Evolutionary conservation across 768 basidiomycete species (phyloP), one percentile per base, ranked within the genome.

Genomic region (Naganishia kalamii): DNA sequence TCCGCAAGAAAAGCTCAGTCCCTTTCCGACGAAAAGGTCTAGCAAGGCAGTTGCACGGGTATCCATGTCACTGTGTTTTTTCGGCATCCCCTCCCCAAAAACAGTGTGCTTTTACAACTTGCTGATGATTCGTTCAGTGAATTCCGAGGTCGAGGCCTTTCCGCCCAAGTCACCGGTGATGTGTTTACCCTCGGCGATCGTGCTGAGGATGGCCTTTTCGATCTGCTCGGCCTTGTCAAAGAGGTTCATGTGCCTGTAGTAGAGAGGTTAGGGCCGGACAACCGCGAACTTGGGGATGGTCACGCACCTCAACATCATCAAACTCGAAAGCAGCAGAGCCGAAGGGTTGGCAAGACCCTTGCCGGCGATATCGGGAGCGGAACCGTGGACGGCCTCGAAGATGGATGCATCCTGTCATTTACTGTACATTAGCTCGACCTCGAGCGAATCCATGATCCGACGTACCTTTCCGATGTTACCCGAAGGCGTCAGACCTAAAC

Each of bases 301-400:
- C 7, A 35, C 51, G 30, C 25, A 52, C 51, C 90, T 86, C 74
- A 98, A 79, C 94, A 98, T 97, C 96, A 98, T 98, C 68, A 98
- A 81, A 64, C 91, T 92, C 68, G 90, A 93, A 69, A 99, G 79
- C 60, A 99, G 82, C 48, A 99, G 84, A 3, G 96, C 96, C n/a
- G 96, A 98, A n/a, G 96, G 96, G 83, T 99, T 99, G 75, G 96
- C 94, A 59, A 74, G 70, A 54, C 67, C 80, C 81, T 75, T 81
- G 81, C 90, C 93, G 70, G 90, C 94, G 76, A 98, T 99, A 79
- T 98, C 96, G n/a, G 96, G 94, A 7, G 96, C 96, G 21, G 93
- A 97, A 63, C 96, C 96, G 80, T 99, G 96, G 12, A 99, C 96
- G 68, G 96, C 96, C 81, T 99, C 96, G 72, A 98, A 99, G 79